phyloP scores from a whole-genome alignment of 192 early-diverging fungal species.

The Coemansia sp. region DNA sequence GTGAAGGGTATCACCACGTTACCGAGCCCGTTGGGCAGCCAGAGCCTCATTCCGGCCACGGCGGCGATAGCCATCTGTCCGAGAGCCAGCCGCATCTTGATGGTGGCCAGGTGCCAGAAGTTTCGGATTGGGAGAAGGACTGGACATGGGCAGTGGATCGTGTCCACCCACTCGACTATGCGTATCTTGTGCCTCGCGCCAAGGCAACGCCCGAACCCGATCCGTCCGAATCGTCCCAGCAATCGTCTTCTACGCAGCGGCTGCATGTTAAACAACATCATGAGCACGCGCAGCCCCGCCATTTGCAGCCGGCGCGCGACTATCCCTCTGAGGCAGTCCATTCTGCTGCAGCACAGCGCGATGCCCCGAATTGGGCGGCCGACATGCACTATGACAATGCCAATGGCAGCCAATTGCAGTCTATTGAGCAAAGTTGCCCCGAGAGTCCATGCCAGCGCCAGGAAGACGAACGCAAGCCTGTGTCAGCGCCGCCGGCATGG shows the following conservation, averaged over 20 bases:
- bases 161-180: slow-evolving; percentile 48
- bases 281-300: neutral
- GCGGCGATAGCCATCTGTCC: neutral
- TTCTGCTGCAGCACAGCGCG: too few relatives aligned
- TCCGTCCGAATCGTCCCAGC: neutral
- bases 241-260: neutral
- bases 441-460: neutral
- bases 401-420: neutral
- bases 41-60: neutral
- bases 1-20: slow-evolving; percentile 34
- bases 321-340: neutral
- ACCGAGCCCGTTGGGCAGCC: slow-evolving; percentile 14
- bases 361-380: neutral
- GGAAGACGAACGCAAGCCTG: too few relatives aligned
- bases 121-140: slow-evolving; percentile 53
- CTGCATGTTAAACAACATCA: neutral
- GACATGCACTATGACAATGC: neutral
- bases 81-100: neutral
- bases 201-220: neutral
- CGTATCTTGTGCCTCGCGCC: slow-evolving; percentile 27
- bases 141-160: slow-evolving; percentile 51
- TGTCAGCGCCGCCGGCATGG: slow-evolving; percentile 13
- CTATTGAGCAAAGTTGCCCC: neutral
- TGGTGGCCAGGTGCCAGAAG: slow-evolving; percentile 14
- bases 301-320: neutral